phyloP scores from a whole-genome alignment of 2,329 filamentous ascomycete species.

The Fusarium torreyae region DNA sequence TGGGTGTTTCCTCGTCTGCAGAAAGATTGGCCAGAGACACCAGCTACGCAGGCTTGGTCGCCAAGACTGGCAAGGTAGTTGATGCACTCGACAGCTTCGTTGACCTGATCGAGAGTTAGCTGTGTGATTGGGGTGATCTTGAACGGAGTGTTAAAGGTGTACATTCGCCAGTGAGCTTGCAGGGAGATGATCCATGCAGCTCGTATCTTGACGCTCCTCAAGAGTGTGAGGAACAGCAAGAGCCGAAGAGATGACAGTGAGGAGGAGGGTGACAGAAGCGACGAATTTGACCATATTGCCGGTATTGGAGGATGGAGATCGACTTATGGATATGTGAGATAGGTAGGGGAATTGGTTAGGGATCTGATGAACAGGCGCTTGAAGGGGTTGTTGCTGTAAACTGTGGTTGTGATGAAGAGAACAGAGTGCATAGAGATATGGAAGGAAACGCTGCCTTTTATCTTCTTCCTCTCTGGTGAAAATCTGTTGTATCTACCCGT shows the following conservation, averaged over 20 bases:
- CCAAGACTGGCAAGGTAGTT: conserved; percentile 31
- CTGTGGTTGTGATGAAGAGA: neutral
- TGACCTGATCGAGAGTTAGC: conserved; percentile 1
- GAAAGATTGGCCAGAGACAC: conserved; percentile 9
- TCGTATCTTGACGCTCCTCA: neutral
- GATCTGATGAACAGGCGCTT: neutral
- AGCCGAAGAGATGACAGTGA: neutral
- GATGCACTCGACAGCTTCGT: conserved; percentile 27
- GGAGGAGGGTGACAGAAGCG: conserved; percentile 5
- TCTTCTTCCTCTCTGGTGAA: neutral
- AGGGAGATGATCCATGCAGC: conserved; percentile 13
- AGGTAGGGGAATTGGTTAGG: neutral
- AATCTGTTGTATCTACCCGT: neutral
- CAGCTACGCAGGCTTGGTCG: conserved; percentile 6
- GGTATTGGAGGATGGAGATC: neutral
- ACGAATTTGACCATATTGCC: conserved; percentile 27
- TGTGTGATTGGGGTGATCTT: fast-evolving
- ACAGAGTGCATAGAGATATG: neutral
- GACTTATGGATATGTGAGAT: neutral
- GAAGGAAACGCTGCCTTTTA: neutral
- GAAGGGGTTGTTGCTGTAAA: neutral
- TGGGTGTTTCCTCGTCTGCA: conserved; percentile 32
- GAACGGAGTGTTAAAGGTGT: neutral
- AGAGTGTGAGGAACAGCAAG: conserved; percentile 10
- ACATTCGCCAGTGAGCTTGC: conserved; percentile 11